phyloP scores from a whole-genome alignment of 225 moss, liverwort and hornwort species.

The Polytrichum commune region DNA sequence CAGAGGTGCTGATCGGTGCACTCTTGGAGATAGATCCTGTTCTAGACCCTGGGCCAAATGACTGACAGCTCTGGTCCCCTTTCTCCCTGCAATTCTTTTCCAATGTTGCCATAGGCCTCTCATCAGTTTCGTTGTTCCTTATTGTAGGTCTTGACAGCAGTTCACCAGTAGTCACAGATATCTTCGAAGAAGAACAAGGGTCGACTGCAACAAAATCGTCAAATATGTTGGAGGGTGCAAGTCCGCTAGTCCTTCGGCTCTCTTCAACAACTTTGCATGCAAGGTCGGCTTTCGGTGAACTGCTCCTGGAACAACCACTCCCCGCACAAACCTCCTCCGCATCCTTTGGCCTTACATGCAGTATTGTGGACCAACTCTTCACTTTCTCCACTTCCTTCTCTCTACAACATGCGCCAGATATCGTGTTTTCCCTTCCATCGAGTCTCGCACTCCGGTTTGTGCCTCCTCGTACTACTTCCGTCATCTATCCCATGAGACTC shows the following conservation, averaged over 20 bases:
- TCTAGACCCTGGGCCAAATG: background rate
- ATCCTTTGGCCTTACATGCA: background rate
- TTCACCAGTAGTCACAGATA: background rate
- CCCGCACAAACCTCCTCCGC: background rate
- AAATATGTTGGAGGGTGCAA: background rate
- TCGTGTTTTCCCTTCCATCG: background rate
- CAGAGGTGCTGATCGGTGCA: background rate
- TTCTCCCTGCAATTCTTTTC: background rate
- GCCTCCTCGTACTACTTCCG: background rate
- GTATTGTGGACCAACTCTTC: no score
- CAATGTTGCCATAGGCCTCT: background rate
- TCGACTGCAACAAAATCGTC: background rate
- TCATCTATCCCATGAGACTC: background rate
- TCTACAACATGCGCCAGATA: no score
- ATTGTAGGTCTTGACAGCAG: constrained; percentile 1
- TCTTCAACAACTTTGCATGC: background rate
- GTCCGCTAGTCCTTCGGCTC: background rate
- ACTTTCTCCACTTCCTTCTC: no score
- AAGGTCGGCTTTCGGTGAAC: background rate
- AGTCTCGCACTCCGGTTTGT: background rate
- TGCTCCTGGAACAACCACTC: background rate
- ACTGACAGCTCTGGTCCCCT: background rate
- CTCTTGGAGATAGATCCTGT: background rate
- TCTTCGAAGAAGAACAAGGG: background rate
- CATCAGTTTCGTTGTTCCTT: background rate